Percentiles rank a stretch among this genome's conserved stretches.
Evolutionary conservation across 768 basidiomycete species (phyloP).

Genomic region (Naganishia vishniacii): DNA sequence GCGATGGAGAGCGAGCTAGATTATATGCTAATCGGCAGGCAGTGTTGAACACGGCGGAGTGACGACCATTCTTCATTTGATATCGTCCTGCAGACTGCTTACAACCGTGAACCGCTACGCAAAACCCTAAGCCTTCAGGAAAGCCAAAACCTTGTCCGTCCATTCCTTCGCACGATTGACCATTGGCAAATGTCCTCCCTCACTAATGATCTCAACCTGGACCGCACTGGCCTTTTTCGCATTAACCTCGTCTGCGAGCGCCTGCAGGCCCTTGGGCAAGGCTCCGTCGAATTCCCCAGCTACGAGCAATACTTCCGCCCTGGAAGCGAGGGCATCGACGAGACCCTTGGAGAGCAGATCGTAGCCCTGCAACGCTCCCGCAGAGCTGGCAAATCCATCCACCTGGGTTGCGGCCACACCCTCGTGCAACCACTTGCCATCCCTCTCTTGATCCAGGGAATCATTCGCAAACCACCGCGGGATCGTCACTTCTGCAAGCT

Average conservation of each 20-base stretch:
- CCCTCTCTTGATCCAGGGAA: conserved; percentile 32
- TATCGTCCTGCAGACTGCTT: too few species aligned
- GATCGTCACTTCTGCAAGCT: conserved; percentile 41
- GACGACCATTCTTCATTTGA: too few species aligned
- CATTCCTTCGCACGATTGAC: conserved; percentile 34
- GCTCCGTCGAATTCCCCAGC: conserved; percentile 47
- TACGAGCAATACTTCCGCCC: conserved; percentile 34
- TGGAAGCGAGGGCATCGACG: conserved; percentile 30
- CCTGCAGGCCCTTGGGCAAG: conserved; percentile 38
- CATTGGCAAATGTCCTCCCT: conserved; percentile 46
- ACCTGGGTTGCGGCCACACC: conserved; percentile 37
- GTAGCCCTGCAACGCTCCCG: conserved; percentile 44
- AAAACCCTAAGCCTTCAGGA: conserved; percentile 20
- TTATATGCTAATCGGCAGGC: too few species aligned
- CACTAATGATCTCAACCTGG: conserved; percentile 32
- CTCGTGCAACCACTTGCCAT: conserved; percentile 31
- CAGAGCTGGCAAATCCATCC: conserved; percentile 43
- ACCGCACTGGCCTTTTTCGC: conserved; percentile 31
- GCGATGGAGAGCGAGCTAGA: too few species aligned
- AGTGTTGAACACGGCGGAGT: too few species aligned
- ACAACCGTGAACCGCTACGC: neutral
- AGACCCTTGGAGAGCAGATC: conserved; percentile 40
- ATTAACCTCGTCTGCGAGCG: conserved; percentile 33
- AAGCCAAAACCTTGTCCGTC: conserved; percentile 18
- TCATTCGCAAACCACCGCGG: conserved; percentile 44